Base-by-base conservation (phyloP, 306 rosid genomes). In the Glycyrrhiza uralensis region DNA sequence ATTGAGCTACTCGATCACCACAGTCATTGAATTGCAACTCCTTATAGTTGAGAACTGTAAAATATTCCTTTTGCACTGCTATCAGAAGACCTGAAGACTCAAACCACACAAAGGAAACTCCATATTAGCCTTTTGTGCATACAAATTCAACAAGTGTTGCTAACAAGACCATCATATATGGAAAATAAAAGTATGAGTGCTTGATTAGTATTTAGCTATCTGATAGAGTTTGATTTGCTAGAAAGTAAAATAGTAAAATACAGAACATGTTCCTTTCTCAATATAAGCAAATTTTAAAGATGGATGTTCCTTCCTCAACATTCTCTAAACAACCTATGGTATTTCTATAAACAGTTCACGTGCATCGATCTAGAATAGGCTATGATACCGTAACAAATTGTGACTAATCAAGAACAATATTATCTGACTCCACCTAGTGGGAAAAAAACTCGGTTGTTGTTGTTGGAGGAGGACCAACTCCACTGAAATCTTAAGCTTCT, bases 1-100 rank as follows among this genome's bases (percentile, higher is more conserved):
- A 24, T 64, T 85, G 88, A 81, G 88, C 88, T 24, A 81, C 88
- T 71, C 88, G 74, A 57, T 81, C 88, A 51, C 80, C 81, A 66
- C 83, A 85, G 52, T 85, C 88, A 66, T 85, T 81, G 50, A 85
- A 85, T 46, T 14, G 84, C 39, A 85, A 60, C 71, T 85, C 88
- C 58, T 70, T 79, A 56, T 85, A 78, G 11, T 81, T 66, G 29
- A 85, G 22, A 46, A 85, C 77, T n/a, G 12, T 78, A 17, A 81
- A 85, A 67, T 66, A 24, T 30, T 78, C 80, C 69, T 78, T 81
- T 52, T 60, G 79, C 64, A 85, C 84, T 0, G 88, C 83, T 39
- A 82, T 78, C 63, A 85, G 60, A 75, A 85, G 88, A 32, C 88
- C 88, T 85, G 79, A 36, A 71, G 11, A 50, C 1, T 52, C 72